These are phyloP conservation scores for Fusarium metavorans DNA, from an alignment of 2,329 filamentous ascomycete genomes.

Conservation along the genomic window DNA sequence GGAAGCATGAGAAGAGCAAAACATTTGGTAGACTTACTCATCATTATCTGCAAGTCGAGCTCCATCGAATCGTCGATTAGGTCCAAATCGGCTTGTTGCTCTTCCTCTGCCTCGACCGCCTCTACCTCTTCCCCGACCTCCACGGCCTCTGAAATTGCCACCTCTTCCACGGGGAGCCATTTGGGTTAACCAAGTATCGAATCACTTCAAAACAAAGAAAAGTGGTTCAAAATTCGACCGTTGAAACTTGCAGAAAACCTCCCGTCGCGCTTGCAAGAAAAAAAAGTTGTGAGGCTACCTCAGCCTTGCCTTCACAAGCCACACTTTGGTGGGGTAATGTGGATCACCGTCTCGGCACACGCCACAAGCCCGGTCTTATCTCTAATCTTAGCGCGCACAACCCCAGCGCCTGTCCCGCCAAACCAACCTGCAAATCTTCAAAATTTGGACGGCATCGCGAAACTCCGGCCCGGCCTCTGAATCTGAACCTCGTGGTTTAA, in stretches of 20 bases:
- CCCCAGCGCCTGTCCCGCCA: slow-evolving; percentile 56
- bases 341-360: slow-evolving; percentile 32
- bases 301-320: slow-evolving; percentile 54
- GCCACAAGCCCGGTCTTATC: slow-evolving; percentile 53
- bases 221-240: not conserved
- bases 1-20: not conserved
- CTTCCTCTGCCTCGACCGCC: slow-evolving; percentile 49
- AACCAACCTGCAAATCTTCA: slow-evolving; percentile 53
- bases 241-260: not conserved
- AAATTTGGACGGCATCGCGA: slow-evolving; percentile 55
- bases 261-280: slow-evolving; percentile 16
- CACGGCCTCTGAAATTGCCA: slow-evolving; percentile 49
- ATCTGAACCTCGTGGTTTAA: slow-evolving; percentile 39
- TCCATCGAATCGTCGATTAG: slow-evolving; percentile 52
- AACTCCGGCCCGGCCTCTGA: slow-evolving; percentile 29
- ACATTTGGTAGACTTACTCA: slow-evolving; percentile 46
- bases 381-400: slow-evolving; percentile 66
- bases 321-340: slow-evolving; percentile 48
- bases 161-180: slow-evolving; percentile 55
- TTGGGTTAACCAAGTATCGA: not conserved
- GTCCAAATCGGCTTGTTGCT: slow-evolving; percentile 53
- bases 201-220: not conserved
- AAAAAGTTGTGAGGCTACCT: slow-evolving; percentile 49
- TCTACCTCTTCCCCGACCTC: slow-evolving; percentile 43
- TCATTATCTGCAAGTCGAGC: slow-evolving; percentile 51